Evolutionary conservation across 345 rosid genomes (phyloP), one percentile per base, ranked within the genome.

Genomic region (Pseudoturritis turrita): DNA sequence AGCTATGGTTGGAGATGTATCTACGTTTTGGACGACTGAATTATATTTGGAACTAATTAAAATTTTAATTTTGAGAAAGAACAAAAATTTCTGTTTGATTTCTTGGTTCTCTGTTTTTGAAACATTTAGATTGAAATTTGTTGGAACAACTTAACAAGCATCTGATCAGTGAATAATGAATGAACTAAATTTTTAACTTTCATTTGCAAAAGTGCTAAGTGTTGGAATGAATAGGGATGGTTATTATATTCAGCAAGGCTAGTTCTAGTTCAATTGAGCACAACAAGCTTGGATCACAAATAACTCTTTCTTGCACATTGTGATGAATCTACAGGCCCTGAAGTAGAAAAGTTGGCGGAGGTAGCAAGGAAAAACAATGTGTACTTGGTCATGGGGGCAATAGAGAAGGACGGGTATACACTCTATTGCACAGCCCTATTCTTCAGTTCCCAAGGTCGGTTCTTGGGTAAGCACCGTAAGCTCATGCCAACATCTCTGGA

Each of bases 361-460:
- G 65, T 85, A 77, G 98, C 95, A 14, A 87, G 91, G 35, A 86
- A 86, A 60, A 75, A 88, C 69, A 82, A 82, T 79, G 92, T 88
- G 11, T 84, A 81, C 59, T 65, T 94, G 64, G 91, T 94, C 28
- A 86, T 94, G 92, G 96, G 95, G 33, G 96, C 86, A 37, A 87
- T 94, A 26, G 98, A 94, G 81, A 87, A 89, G 64, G 97, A 94
- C 56, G 97, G 97, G 15, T 89, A 94, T 54, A 94, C 98, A 22
- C 81, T 94, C 52, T 92, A 91, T 66, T 94, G 98, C 47, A 80
- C 92, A 2, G 82, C 84, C n/a, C 77, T 94, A 73, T 94, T 91
- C 81, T 94, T 94, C 61, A 91, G 88, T 76, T 67, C 90, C 44
- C 84, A 84, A 66, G 96, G 97, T 55, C 80, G 13, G 52, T 91